phyloP scores from a whole-genome alignment of 805 yeast genomes.

The Sugiyamaella mastotermitis region DNA sequence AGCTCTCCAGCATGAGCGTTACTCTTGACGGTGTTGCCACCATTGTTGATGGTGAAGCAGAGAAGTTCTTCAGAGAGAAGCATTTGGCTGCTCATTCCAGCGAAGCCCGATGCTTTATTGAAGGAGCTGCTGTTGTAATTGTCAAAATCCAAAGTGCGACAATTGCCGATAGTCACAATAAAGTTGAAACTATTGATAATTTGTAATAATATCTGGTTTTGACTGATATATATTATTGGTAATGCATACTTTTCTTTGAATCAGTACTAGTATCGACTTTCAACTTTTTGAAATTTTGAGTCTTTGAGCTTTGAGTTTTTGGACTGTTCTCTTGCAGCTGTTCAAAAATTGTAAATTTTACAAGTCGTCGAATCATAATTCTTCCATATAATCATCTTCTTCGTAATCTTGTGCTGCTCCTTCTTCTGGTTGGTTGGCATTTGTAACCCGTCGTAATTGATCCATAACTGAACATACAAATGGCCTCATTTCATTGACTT shows the following conservation, averaged over 20 bases:
- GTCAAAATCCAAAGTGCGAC: constrained; percentile 62
- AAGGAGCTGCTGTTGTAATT: constrained; percentile 58
- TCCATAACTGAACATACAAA: constrained; percentile 78
- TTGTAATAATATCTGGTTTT: too few relatives aligned
- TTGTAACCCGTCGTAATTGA: constrained; percentile 41
- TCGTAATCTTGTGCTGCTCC: background rate
- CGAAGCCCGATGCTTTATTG: constrained; percentile 46
- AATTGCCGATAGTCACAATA: constrained; percentile 63
- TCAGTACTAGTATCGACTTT: too few relatives aligned
- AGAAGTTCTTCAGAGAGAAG: constrained; percentile 58
- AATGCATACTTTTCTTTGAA: too few relatives aligned
- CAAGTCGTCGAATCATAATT: too few relatives aligned
- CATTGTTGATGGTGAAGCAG: constrained; percentile 48
- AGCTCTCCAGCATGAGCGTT: constrained; percentile 73
- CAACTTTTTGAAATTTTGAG: too few relatives aligned
- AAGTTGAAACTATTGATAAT: too few relatives aligned
- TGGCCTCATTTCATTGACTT: constrained; percentile 83
- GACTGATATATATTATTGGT: too few relatives aligned
- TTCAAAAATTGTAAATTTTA: too few relatives aligned
- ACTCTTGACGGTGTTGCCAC: constrained; percentile 71
- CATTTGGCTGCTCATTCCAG: constrained; percentile 60
- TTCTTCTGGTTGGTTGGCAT: background rate
- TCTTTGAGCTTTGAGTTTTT: too few relatives aligned
- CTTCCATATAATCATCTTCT: background rate
- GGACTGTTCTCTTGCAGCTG: too few relatives aligned